Evolutionary conservation across 306 rosid genomes (phyloP), one percentile per base, ranked within the genome.

Genomic region (Purshia tridentata): DNA sequence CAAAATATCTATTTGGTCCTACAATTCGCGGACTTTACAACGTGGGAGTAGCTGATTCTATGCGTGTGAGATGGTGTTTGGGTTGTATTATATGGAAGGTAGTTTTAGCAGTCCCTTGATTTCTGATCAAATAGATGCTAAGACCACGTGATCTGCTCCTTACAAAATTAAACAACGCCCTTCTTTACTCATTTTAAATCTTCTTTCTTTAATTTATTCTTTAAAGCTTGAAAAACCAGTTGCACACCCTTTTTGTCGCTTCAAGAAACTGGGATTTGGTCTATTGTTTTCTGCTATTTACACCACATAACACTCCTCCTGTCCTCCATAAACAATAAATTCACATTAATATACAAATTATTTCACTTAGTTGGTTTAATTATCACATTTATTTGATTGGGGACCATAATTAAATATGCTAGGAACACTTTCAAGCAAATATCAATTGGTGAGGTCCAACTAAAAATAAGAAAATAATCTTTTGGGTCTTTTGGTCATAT

Each of bases 61-160:
- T 60, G 45, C 65, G 65, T 37, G 65, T 20, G 45, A 14, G 63
- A 0, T 37, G 2, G 37, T 55, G 60, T 55, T 55, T 19, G 8
- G 9, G 60, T 12, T 55, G 35, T 29, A 29, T 29, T 29, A 29
- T 29, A 29, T 29, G 35, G 35, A 29, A 29, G 35, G 35, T 29
- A 29, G 2, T 29, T 29, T 29, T 29, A 29, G 35, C n/a, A 6
- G 15, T 18, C 41, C 65, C 23, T 61, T 55, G 72, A 47, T 68
- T 71, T 62, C 55, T 73, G 80, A 66, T 16, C 23, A 47, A 77
- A 81, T 48, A 44, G 78, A 80, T 52, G 77, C 75, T 16, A 1
- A 76, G 37, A 22, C 72, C 92, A 83, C 87, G 86, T 89, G 87
- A 50, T 76, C 10, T 68, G 69, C 79, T 53, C 18, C 72, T 67